Conservation (phyloP, 192 early-diverging fungal genomes). For the Pilobolus umbonatus region DNA sequence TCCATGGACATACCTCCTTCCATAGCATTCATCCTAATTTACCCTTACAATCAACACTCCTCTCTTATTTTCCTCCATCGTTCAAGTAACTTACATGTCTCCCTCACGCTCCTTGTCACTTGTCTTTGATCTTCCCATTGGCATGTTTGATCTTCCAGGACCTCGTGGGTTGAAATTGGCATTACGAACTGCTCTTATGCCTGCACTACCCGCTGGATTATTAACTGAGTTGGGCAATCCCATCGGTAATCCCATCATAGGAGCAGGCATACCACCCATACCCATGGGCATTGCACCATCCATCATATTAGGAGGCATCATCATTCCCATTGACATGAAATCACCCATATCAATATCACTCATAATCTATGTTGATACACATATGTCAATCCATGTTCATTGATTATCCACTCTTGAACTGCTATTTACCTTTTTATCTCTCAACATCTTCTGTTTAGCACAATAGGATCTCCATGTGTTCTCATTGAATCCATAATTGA, state of each 20-base stretch:
- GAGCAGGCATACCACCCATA: conserved; percentile 33
- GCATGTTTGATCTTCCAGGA: conserved; percentile 11
- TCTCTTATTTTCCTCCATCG: neutral
- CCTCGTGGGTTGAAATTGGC: neutral
- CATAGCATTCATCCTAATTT: conserved; percentile 13
- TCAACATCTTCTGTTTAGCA: conserved; percentile 84
- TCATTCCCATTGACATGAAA: conserved; percentile 38
- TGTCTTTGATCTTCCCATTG: conserved; percentile 14
- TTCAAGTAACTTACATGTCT: conserved; percentile 14
- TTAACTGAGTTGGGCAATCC: conserved; percentile 4
- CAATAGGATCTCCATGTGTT: conserved; percentile 92
- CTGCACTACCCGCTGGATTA: neutral
- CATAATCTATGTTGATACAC: conserved; percentile 27
- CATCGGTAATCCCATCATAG: conserved; percentile 33
- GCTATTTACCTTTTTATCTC: conserved; percentile 55
- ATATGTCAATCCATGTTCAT: neutral
- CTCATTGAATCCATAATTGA: conserved; percentile 99
- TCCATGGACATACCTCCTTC: conserved; percentile 10
- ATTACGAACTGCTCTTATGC: conserved; percentile 3
- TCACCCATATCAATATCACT: conserved; percentile 44
- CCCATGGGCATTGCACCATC: conserved; percentile 27
- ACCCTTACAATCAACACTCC: neutral
- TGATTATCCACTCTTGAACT: neutral
- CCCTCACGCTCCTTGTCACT: conserved; percentile 10
- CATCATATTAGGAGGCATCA: conserved; percentile 42